These are phyloP conservation scores for Veloporphyrellus conicus DNA, from an alignment of 1,284 basidiomycete genomes.

Conservation along the genomic window DNA sequence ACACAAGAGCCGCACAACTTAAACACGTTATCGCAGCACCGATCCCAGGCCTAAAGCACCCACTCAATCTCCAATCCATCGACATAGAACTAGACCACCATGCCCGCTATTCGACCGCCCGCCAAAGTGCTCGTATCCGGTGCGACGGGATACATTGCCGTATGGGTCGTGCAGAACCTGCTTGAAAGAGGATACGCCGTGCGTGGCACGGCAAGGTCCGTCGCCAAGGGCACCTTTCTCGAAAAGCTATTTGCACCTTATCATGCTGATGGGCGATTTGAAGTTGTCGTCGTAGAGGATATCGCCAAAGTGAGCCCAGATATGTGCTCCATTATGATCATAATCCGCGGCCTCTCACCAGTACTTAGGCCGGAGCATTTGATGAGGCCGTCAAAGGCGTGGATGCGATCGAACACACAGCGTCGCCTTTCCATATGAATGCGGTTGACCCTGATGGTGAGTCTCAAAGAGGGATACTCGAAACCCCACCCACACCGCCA, in stretches of 20 bases:
- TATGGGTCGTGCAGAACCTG: constrained; percentile 35
- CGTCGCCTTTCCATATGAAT: constrained; percentile 43
- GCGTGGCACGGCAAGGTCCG: constrained; percentile 45
- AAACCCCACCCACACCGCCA: not conserved
- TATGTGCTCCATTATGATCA: not conserved
- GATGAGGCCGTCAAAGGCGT: constrained; percentile 64
- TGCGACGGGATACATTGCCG: constrained; percentile 38
- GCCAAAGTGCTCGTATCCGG: constrained; percentile 40
- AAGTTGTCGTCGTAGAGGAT: constrained; percentile 45
- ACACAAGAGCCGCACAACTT: no score
- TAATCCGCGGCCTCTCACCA: no score
- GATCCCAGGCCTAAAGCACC: no score
- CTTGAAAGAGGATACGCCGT: constrained; percentile 41
- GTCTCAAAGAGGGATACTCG: no score
- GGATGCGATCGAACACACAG: constrained; percentile 53
- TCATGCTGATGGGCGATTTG: constrained; percentile 37
- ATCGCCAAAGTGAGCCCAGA: constrained; percentile 38
- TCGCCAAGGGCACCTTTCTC: constrained; percentile 41
- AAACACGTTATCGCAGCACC: no score
- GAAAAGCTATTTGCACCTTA: constrained; percentile 38
- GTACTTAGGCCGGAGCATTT: constrained; percentile 51
- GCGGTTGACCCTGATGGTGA: constrained; percentile 35
- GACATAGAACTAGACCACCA: constrained; percentile 12
- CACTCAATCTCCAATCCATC: not conserved
- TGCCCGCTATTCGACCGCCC: constrained; percentile 39